phyloP scores from a whole-genome alignment of 208 protist species.

The Wallacemonas rigidus region DNA sequence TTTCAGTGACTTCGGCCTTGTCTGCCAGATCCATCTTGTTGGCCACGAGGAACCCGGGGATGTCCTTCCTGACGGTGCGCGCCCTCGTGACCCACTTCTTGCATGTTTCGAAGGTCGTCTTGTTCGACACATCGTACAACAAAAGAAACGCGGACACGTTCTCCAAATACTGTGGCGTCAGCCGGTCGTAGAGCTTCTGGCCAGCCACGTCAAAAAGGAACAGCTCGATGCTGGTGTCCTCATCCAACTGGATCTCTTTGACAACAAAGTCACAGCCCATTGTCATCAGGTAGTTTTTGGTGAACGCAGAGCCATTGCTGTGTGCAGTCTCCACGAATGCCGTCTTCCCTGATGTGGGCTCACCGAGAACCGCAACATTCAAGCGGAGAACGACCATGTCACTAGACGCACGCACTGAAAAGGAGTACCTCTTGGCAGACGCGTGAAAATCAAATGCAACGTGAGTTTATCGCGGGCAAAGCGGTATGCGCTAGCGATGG shows the following conservation, averaged over 20 bases:
- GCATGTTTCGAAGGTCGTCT: slow-evolving; percentile 87
- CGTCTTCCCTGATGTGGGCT: slow-evolving; percentile 89
- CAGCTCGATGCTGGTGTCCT: slow-evolving; percentile 87
- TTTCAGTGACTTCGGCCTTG: slow-evolving; percentile 88
- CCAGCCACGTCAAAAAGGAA: slow-evolving; percentile 86
- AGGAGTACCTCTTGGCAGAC: neutral
- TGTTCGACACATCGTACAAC: slow-evolving; percentile 91
- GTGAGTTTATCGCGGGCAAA: neutral
- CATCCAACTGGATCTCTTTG: slow-evolving; percentile 80
- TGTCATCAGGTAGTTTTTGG: slow-evolving; percentile 94
- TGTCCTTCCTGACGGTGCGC: slow-evolving; percentile 53
- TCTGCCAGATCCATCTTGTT: slow-evolving; percentile 91
- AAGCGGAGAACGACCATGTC: slow-evolving; percentile 86
- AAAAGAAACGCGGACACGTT: slow-evolving; percentile 76
- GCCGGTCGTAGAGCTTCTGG: slow-evolving; percentile 83
- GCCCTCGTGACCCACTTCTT: slow-evolving; percentile 76
- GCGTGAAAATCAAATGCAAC: neutral
- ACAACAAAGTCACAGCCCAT: slow-evolving; percentile 91
- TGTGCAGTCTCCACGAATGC: slow-evolving; percentile 91
- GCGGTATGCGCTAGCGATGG: too few relatives aligned
- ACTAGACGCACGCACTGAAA: neutral
- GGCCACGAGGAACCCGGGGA: slow-evolving; percentile 76
- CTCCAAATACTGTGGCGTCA: slow-evolving; percentile 74
- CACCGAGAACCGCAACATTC: slow-evolving; percentile 86
- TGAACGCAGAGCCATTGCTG: slow-evolving; percentile 86